These are phyloP conservation scores for Quercus glauca DNA, from an alignment of 306 rosid genomes.

Conservation along the genomic window DNA sequence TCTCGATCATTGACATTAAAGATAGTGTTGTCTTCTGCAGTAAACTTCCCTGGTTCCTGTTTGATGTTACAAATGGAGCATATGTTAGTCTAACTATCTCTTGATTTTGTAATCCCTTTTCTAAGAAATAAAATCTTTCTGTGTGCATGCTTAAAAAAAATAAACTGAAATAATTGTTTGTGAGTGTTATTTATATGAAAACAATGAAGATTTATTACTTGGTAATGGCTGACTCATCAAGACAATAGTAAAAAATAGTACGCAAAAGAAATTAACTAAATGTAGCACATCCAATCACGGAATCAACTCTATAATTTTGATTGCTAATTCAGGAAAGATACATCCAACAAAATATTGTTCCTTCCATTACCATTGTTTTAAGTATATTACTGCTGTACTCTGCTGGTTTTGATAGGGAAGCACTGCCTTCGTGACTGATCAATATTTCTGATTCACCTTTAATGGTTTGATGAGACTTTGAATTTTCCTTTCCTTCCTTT, in stretches of 20 bases:
- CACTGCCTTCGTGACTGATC: neutral
- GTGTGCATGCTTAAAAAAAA: neutral
- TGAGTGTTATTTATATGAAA: neutral
- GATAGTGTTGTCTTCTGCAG: conserved; percentile 20
- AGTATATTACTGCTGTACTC: conserved; percentile 7
- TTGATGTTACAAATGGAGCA: conserved; percentile 1
- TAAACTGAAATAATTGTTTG: neutral
- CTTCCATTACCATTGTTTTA: neutral
- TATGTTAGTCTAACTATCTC: neutral
- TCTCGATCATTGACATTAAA: conserved; percentile 12
- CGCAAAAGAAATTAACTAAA: neutral
- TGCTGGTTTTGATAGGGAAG: neutral
- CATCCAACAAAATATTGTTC: neutral
- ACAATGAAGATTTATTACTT: neutral
- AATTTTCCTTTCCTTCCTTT: conserved; percentile 2
- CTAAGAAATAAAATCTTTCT: neutral
- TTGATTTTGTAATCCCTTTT: neutral
- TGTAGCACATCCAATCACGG: neutral
- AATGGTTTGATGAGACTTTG: neutral
- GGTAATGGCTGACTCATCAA: neutral
- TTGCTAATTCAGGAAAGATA: neutral
- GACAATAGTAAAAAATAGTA: neutral
- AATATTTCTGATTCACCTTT: conserved; percentile 1
- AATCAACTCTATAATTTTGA: neutral
- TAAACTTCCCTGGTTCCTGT: conserved; percentile 27